Percentiles rank a stretch among this genome's conserved stretches.
Conservation (phyloP, 192 early-diverging fungal species). For the Backusella morwellensis region DNA sequence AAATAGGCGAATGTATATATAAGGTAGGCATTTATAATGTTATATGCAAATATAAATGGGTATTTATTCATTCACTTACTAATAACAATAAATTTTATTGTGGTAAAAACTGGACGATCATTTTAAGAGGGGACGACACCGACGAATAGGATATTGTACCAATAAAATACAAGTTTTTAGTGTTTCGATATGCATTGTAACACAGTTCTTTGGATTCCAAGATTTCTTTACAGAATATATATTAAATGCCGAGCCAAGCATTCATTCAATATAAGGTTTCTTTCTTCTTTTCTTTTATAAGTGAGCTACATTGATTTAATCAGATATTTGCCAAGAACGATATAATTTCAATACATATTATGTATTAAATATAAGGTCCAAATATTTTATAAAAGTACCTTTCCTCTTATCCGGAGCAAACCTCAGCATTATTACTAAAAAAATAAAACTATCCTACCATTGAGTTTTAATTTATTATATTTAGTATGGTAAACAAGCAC, state of each 20-base stretch:
- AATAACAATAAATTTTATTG: background rate
- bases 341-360: background rate
- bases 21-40: background rate
- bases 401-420: background rate
- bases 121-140: background rate
- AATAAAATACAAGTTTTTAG: slow-evolving; percentile 4
- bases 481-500: background rate
- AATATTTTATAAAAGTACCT: background rate
- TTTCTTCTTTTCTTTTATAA: background rate
- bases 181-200: background rate
- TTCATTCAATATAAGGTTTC: background rate
- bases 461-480: background rate
- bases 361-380: background rate
- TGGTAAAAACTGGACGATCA: background rate
- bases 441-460: background rate
- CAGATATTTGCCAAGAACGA: background rate
- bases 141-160: background rate
- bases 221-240: slow-evolving; percentile 6
- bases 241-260: background rate
- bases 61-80: background rate
- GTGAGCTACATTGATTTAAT: background rate
- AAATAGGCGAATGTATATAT: background rate
- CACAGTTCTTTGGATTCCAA: slow-evolving; percentile 3
- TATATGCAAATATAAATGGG: background rate
- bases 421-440: background rate